Evolutionary conservation across 2,329 filamentous ascomycete species (phyloP).

Genomic region (Pseudonectria buxi): DNA sequence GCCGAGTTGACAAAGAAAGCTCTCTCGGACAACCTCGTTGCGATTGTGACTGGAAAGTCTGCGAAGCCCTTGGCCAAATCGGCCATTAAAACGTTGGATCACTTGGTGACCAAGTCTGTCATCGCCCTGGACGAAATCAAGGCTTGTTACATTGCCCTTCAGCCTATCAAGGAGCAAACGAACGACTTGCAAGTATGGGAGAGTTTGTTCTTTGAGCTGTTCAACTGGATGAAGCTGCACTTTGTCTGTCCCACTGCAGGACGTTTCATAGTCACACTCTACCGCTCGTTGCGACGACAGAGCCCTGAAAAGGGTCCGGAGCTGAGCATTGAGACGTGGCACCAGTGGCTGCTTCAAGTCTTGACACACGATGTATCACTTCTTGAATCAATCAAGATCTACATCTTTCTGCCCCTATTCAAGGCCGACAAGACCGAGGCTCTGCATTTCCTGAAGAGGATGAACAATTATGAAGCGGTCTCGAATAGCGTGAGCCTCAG

Average conservation of each 20-base stretch:
- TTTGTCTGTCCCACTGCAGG: conserved; percentile 55
- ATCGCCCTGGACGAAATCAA: conserved; percentile 42
- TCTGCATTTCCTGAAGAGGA: conserved; percentile 48
- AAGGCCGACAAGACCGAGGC: conserved; percentile 48
- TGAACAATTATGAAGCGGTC: conserved; percentile 46
- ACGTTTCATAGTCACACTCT: conserved; percentile 53
- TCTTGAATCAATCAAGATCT: conserved; percentile 57
- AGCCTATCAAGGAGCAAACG: conserved; percentile 17
- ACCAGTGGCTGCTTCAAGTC: conserved; percentile 48
- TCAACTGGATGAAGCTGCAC: conserved; percentile 50
- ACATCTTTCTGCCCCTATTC: conserved; percentile 57
- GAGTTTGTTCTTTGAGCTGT: conserved; percentile 40
- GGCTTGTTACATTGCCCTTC: conserved; percentile 35
- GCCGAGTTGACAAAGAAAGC: conserved; percentile 33
- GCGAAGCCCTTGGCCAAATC: conserved; percentile 62
- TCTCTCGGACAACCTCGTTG: conserved; percentile 47
- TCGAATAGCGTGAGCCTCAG: conserved; percentile 38
- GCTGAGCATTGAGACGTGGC: conserved; percentile 40
- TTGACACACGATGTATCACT: conserved; percentile 43
- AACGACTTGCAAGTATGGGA: conserved; percentile 38
- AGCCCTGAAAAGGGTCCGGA: conserved; percentile 17
- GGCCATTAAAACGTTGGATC: conserved; percentile 59
- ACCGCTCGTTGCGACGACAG: conserved; percentile 38
- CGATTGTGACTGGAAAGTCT: conserved; percentile 53
- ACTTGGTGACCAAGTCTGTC: conserved; percentile 56